Base-by-base conservation (phyloP, 768 basidiomycete species). In the Termitomyces titanicus region DNA sequence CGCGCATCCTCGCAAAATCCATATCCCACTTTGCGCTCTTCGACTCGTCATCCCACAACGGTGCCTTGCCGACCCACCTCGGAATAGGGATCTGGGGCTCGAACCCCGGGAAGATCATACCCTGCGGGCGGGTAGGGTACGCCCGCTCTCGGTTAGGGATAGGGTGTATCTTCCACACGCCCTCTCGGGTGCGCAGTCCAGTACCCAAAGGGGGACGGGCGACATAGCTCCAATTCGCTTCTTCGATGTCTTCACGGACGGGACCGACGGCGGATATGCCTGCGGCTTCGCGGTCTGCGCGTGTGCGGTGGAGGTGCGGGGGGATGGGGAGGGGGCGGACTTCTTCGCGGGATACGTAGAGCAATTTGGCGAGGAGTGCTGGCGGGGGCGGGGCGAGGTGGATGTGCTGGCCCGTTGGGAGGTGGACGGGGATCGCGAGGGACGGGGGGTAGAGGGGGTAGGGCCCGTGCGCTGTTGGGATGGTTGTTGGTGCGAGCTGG, bases 341-440 rank as follows among this genome's bases (percentile, higher is more conserved):
- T 58, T 89, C 85, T 24, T 80, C 73, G 15, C 84, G 78, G 7
- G 83, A 71, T 38, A 86, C 77, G 68, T 80, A 89, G 33, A 88
- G 64, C 9, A 88, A 74, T 40, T 81, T 85, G 1, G 88, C 88
- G 0, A 85, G 79, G 18, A 76, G 64, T 22, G 82, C 72, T 13
- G 79, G 73, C 3, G 81, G 78, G 0, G 87, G 85, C 0, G 65
- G 59, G 37, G 63, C 35, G 20, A 76, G 48, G 1, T 40, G 5
- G 2, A 68, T 66, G 1, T 64, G 59, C 31, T 70, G 56, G 31
- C 61, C n/a, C 59, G 58, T 68, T 73, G 60, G 74, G 68, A 8
- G 66, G 29, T 18, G 37, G 59, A 63, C 25, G 70, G 68, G 18
- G 70, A 72, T n/a, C 39, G 66, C 59, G 0, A 72, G 65, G 18